Evolutionary conservation across 2,329 filamentous ascomycete species (phyloP).

Genomic region (Alternaria arborescens): DNA sequence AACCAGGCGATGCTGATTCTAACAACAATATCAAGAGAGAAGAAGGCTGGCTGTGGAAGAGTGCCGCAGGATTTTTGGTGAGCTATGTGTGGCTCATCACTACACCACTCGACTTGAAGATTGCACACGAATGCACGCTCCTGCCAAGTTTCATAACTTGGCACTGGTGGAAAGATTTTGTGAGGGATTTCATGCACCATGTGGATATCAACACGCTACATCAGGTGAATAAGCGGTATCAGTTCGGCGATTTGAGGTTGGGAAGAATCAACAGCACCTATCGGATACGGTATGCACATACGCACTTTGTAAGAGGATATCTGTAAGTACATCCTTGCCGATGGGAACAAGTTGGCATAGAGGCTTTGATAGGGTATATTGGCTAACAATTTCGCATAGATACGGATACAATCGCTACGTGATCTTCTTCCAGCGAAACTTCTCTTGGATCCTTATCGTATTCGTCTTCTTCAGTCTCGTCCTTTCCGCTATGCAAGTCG

Average conservation of each 20-base stretch:
- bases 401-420: constrained; percentile 53
- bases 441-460: constrained; percentile 48
- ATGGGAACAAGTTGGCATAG: background rate
- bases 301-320: constrained; percentile 51
- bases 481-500: constrained; percentile 51
- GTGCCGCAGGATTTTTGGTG: constrained; percentile 44
- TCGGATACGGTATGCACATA: constrained; percentile 40
- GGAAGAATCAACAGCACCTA: constrained; percentile 50
- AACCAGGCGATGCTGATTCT: constrained; percentile 26
- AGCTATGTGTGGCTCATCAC: constrained; percentile 49
- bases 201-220: constrained; percentile 46
- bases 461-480: constrained; percentile 51
- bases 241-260: constrained; percentile 48
- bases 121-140: constrained; percentile 42
- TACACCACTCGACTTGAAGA: constrained; percentile 44
- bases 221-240: constrained; percentile 49
- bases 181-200: constrained; percentile 30
- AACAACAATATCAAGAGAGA: background rate
- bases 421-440: constrained; percentile 51
- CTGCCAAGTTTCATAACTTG: constrained; percentile 44
- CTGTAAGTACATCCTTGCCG: constrained; percentile 17
- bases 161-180: constrained; percentile 48
- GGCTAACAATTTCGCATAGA: background rate
- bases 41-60: constrained; percentile 9
- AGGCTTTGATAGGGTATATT: no score